A percentile compares a stretch with the other conserved stretches of the same genome.
Evolutionary conservation across 805 yeast species (phyloP).

Genomic region (Saccharomyces mikatae): DNA sequence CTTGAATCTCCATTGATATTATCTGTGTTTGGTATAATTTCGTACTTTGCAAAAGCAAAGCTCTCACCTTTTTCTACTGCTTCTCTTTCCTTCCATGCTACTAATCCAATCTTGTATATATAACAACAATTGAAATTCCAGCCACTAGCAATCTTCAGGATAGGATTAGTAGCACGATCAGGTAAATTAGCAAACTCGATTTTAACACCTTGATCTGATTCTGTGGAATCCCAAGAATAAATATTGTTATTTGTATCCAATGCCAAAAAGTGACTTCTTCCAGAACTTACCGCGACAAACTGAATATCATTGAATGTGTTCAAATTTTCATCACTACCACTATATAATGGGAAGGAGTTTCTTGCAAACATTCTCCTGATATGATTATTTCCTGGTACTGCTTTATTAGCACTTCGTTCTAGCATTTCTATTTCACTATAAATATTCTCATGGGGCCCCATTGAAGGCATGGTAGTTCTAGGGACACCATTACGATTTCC

Average conservation of each 20-base stretch:
- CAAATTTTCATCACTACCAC: slow-evolving; percentile 6
- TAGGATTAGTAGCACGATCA: slow-evolving; percentile 23
- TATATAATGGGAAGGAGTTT: slow-evolving; percentile 19
- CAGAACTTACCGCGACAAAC: slow-evolving; percentile 45
- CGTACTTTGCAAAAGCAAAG: slow-evolving; percentile 34
- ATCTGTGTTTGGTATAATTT: slow-evolving; percentile 36
- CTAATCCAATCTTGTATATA: slow-evolving; percentile 43
- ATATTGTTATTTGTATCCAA: slow-evolving; percentile 41
- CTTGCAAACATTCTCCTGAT: slow-evolving; percentile 25
- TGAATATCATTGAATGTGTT: slow-evolving; percentile 28
- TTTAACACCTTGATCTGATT: slow-evolving; percentile 36
- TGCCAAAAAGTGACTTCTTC: slow-evolving; percentile 58
- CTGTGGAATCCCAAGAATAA: slow-evolving; percentile 55
- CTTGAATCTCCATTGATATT: slow-evolving; percentile 27
- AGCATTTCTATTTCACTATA: slow-evolving; percentile 21
- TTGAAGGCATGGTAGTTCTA: slow-evolving; percentile 4
- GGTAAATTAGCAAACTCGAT: slow-evolving; percentile 33
- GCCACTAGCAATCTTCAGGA: slow-evolving; percentile 50
- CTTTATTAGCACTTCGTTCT: slow-evolving; percentile 14
- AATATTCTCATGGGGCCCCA: slow-evolving; percentile 23
- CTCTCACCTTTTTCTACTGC: slow-evolving; percentile 24
- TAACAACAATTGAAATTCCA: slow-evolving; percentile 54
- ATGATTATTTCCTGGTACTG: slow-evolving; percentile 21
- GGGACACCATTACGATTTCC: background rate
- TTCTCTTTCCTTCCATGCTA: slow-evolving; percentile 45